Evolutionary conservation across 331 rosid species (phyloP).

Genomic region (Malus hybrid): DNA sequence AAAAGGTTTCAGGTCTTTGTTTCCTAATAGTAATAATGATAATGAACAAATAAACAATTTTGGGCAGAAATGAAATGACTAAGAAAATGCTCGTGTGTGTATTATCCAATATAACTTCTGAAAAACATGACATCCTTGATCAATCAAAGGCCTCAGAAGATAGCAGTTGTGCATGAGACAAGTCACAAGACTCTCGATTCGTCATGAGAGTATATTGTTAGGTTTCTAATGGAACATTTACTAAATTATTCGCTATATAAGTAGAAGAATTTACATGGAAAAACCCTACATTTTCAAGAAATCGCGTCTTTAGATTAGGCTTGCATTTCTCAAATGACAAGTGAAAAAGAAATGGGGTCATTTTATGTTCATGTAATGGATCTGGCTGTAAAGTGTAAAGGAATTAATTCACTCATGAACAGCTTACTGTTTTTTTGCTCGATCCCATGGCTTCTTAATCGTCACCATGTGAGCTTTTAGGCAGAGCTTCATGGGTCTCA

Average conservation of each 20-base stretch:
- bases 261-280: not conserved
- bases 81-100: not conserved
- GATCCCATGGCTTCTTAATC: not conserved
- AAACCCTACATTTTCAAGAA: not conserved
- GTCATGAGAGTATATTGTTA: not conserved
- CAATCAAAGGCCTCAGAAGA: not conserved
- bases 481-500: not conserved
- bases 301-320: not conserved
- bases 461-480: not conserved
- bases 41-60: too few relatives aligned
- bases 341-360: not conserved
- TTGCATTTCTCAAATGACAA: not conserved
- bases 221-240: not conserved
- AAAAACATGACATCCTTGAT: not conserved
- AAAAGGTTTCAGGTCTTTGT: not conserved
- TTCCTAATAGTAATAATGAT: not conserved
- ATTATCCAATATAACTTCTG: not conserved
- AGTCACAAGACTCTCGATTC: too few relatives aligned
- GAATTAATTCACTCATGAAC: not conserved
- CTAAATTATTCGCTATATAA: not conserved
- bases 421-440: not conserved
- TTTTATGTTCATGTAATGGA: not conserved
- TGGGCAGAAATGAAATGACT: not conserved
- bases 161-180: not conserved
- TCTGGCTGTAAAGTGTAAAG: not conserved